A percentile compares a stretch with the other conserved stretches of the same genome.
Conservation (phyloP, 148 eudicot species). For the Chenopodium suecicum region DNA sequence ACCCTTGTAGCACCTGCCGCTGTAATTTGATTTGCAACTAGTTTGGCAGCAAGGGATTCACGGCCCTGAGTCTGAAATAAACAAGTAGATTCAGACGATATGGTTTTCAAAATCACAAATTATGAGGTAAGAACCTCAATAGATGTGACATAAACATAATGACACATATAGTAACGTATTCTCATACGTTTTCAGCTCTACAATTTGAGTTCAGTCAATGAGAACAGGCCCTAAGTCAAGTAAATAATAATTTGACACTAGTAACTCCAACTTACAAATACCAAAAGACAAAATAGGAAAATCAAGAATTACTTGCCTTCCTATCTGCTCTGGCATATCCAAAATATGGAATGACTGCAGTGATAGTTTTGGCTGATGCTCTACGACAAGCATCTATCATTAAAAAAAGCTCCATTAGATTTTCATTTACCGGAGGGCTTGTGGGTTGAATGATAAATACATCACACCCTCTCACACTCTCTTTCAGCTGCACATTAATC, state of each 20-base stretch:
- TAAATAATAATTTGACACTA: background rate
- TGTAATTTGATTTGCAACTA: constrained; percentile 80
- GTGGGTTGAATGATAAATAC: constrained; percentile 95
- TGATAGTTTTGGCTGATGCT: constrained; percentile 91
- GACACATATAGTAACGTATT: background rate
- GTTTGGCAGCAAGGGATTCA: constrained; percentile 87
- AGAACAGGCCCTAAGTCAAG: background rate
- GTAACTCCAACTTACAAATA: background rate
- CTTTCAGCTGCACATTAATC: constrained; percentile 89
- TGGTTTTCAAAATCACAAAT: background rate
- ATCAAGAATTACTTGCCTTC: constrained; percentile 45
- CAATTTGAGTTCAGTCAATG: too few relatives aligned
- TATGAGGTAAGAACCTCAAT: background rate
- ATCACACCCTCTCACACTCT: constrained; percentile 95
- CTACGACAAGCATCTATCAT: constrained; percentile 98
- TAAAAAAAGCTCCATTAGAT: constrained; percentile 85
- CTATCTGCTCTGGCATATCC: constrained; percentile 99
- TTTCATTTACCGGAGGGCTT: constrained; percentile 91
- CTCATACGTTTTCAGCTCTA: too few relatives aligned
- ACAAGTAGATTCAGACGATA: constrained; percentile 9
- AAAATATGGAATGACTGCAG: constrained; percentile 95
- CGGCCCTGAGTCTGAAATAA: constrained; percentile 84
- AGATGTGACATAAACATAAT: background rate
- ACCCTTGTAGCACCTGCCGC: constrained; percentile 92
- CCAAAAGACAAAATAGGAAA: background rate